Evolutionary conservation across 495 filamentous ascomycete genomes (phyloP).

Genomic region (Tuber microsphaerosporum): DNA sequence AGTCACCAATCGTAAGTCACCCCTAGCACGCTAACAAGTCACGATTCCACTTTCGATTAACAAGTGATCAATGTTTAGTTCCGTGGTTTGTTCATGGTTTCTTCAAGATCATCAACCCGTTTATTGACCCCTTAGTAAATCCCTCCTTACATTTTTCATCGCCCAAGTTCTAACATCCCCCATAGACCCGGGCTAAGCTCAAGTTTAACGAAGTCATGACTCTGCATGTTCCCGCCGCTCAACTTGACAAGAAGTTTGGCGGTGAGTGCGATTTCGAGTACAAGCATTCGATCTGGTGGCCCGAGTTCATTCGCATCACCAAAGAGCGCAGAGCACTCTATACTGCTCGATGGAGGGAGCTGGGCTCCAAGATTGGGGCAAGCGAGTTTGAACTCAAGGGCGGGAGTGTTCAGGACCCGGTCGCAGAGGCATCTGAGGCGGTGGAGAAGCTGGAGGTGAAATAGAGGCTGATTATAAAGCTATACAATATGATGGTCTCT

Average conservation of each 20-base stretch:
- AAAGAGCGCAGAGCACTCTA: conserved; percentile 54
- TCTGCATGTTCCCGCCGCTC: conserved; percentile 65
- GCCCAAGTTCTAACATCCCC: conserved; percentile 1
- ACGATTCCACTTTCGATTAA: neutral
- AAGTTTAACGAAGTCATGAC: conserved; percentile 86
- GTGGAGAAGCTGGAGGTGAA: neutral
- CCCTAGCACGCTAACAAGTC: conserved; percentile 11
- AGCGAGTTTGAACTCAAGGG: conserved; percentile 74
- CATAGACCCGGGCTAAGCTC: conserved; percentile 74
- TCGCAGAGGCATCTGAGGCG: neutral
- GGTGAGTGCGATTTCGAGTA: conserved; percentile 74
- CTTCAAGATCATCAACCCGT: conserved; percentile 90
- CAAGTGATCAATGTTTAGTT: conserved; percentile 48
- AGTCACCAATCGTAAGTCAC: conserved; percentile 68
- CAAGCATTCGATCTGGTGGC: conserved; percentile 83
- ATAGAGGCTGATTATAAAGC: neutral
- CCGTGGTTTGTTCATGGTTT: conserved; percentile 83
- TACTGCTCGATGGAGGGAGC: conserved; percentile 64
- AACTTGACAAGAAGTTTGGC: conserved; percentile 66
- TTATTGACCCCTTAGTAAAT: conserved; percentile 70
- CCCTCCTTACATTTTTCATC: neutral
- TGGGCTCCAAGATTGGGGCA: conserved; percentile 73
- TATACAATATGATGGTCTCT: neutral
- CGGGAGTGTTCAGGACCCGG: conserved; percentile 39
- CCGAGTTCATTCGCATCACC: conserved; percentile 64